A percentile compares a stretch with the other conserved stretches of the same genome.
Conservation (phyloP, 441 rosid species). For the Aleurites moluccanus region DNA sequence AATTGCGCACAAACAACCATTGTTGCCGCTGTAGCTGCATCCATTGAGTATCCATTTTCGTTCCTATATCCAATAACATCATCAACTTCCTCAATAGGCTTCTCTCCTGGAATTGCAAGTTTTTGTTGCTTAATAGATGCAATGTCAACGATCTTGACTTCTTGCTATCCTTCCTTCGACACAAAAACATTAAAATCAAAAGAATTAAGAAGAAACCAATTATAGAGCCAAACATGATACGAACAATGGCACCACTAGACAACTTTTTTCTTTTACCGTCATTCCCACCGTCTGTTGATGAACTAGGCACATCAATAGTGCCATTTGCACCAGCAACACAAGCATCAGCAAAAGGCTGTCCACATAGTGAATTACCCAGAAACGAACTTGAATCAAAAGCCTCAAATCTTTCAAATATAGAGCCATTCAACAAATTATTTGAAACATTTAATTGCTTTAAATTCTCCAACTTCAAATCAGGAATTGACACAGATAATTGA, state of each 20-base stretch:
- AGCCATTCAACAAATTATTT: slow-evolving; percentile 71
- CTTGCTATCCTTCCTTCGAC: too few species aligned
- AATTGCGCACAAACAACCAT: too few species aligned
- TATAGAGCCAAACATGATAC: slow-evolving; percentile 79
- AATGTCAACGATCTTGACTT: slow-evolving; percentile 52
- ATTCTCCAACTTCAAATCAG: slow-evolving; percentile 41
- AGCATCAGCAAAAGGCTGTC: slow-evolving; percentile 53
- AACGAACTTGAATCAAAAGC: slow-evolving; percentile 52
- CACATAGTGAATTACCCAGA: slow-evolving; percentile 74
- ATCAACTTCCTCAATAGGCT: slow-evolving; percentile 44
- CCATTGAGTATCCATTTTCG: slow-evolving; percentile 54
- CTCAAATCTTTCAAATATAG: slow-evolving; percentile 50
- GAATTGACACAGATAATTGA: slow-evolving; percentile 60
- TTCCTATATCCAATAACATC: slow-evolving; percentile 25
- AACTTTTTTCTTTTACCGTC: slow-evolving; percentile 43
- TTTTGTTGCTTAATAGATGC: slow-evolving; percentile 50
- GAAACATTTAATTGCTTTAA: slow-evolving; percentile 83
- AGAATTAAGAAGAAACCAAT: slow-evolving; percentile 52
- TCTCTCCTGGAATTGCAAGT: slow-evolving; percentile 45
- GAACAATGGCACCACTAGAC: slow-evolving; percentile 88
- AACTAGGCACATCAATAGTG: slow-evolving; percentile 40
- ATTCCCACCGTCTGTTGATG: slow-evolving; percentile 41
- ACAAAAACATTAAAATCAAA: slow-evolving; percentile 51
- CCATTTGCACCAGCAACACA: slow-evolving; percentile 33
- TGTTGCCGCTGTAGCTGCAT: slow-evolving; percentile 61